A percentile compares a stretch with the other conserved stretches of the same genome.
These are phyloP conservation scores for Chrysoporthe puriensis DNA, from an alignment of 2,329 filamentous ascomycete genomes.

Conservation along the genomic window DNA sequence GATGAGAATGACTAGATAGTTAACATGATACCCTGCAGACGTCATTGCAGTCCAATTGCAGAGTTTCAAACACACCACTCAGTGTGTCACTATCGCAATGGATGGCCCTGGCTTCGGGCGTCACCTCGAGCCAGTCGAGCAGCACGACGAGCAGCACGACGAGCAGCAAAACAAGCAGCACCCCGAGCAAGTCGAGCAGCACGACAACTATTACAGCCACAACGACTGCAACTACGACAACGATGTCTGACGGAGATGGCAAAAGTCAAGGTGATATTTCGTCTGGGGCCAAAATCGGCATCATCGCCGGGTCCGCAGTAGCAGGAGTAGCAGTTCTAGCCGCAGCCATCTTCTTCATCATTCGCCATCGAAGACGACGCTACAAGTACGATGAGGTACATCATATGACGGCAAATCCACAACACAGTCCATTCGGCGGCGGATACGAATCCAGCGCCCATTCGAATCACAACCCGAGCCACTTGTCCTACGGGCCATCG, in stretches of 20 bases:
- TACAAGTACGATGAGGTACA: constrained; percentile 35
- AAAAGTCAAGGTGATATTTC: constrained; percentile 30
- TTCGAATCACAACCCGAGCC: constrained; percentile 6
- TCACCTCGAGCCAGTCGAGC: constrained; percentile 25
- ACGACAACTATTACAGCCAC: constrained; percentile 11
- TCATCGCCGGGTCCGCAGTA: constrained; percentile 35
- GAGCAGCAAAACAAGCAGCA: constrained; percentile 27
- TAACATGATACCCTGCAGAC: constrained; percentile 32
- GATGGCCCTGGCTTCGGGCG: constrained; percentile 38
- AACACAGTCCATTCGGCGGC: constrained; percentile 20
- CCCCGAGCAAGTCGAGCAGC: constrained; percentile 27
- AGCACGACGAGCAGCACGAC: constrained; percentile 30
- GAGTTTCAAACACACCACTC: constrained; percentile 48
- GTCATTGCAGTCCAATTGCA: constrained; percentile 49
- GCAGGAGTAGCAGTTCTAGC: constrained; percentile 32
- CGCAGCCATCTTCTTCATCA: constrained; percentile 31
- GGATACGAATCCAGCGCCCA: constrained; percentile 5
- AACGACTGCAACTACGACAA: constrained; percentile 21
- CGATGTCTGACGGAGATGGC: constrained; percentile 13
- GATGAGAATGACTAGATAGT: background rate
- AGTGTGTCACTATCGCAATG: constrained; percentile 47
- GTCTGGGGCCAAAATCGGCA: constrained; percentile 34
- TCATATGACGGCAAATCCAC: constrained; percentile 35
- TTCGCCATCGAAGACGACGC: constrained; percentile 33
- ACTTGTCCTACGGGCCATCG: constrained; percentile 6